Base-by-base conservation (phyloP, 148 eudicot genomes). In the Pouteria glomerata region DNA sequence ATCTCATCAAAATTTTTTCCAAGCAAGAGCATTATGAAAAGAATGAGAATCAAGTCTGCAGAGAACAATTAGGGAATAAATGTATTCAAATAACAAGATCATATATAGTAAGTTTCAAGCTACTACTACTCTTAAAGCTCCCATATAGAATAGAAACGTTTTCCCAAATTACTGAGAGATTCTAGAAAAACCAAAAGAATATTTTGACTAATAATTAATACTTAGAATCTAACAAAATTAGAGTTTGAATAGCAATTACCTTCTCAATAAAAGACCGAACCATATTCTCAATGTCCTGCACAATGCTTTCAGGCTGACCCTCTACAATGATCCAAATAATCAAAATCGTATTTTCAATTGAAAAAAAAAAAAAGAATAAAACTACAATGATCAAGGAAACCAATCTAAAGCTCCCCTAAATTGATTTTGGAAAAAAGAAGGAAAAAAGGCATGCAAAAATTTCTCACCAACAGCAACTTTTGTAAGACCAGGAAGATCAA, bases 201-300 rank as follows among this genome's bases (percentile, higher is more conserved):
- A 39, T 27, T 67, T 50, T 67, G 34, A 24, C 11, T 3, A 18
- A 29, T 3, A 12, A 7, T 35, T 50, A 3, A 29, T 14, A 19
- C 21, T 3, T 31, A 16, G 3, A 34, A 69, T 41, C 44, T 51
- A 31, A 33, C 18, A 31, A 23, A 52, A 34, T n/a, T 29, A 48
- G 6, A 29, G 47, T 26, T 45, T 47, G 19, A 47, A 66, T 6
- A 27, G 6, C 12, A 16, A 70, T 69, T 51, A 75, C 78, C 78
- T 70, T 82, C 74, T 82, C 86, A 78, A 85, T 79, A 74, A 58
- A 85, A 19, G 88, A 72, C 61, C 85, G 83, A 44, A 85, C 88
- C 88, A 85, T 85, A 73, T 82, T 82, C 42, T 85, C 88, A 72
- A 85, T 85, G 44, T 85, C 88, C 72, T 74, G 76, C 24, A 85